A percentile compares a stretch with the other conserved stretches of the same genome.
Conservation (phyloP, 495 filamentous ascomycete genomes). For the Penicillium turbatum region DNA sequence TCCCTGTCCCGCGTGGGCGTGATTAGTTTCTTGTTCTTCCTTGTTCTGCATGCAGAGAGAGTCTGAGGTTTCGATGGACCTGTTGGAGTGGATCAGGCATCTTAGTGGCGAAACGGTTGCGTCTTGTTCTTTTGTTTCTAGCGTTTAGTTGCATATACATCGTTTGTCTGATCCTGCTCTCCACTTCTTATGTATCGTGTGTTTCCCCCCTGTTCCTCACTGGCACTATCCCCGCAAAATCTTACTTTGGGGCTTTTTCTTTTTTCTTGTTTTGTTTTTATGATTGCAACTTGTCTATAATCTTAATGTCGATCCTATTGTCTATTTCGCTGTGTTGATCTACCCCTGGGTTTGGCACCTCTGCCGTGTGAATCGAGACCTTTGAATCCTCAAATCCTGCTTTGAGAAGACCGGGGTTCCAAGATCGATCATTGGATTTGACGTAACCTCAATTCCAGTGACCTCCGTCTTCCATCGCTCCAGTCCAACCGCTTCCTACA, state of each 20-base stretch:
- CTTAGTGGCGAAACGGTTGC: neutral
- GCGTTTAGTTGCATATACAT: slow-evolving; percentile 6
- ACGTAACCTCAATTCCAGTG: slow-evolving; percentile 6
- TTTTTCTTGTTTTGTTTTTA: slow-evolving; percentile 4
- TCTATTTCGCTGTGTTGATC: neutral
- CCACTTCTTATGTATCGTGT: slow-evolving; percentile 8
- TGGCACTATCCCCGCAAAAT: neutral
- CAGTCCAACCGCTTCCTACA: slow-evolving; percentile 21
- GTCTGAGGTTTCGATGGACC: neutral
- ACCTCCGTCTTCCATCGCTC: slow-evolving; percentile 6
- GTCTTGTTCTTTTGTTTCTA: slow-evolving; percentile 2
- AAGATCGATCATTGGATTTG: slow-evolving; percentile 1
- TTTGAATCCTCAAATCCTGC: slow-evolving; percentile 2
- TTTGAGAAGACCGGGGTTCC: slow-evolving; percentile 9
- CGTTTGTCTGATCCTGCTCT: neutral
- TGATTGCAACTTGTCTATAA: slow-evolving; percentile 11
- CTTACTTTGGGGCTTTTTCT: neutral
- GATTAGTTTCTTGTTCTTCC: neutral
- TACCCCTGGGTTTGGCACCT: neutral
- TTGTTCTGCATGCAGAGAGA: slow-evolving; percentile 11
- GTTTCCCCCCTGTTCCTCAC: neutral
- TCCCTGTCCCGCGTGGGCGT: neutral
- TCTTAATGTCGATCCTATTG: slow-evolving; percentile 7
- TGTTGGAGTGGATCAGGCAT: neutral
- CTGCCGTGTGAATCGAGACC: neutral